Percentiles rank a stretch among this genome's conserved stretches.
These are phyloP conservation scores for Eruca vesicaria DNA, from an alignment of 441 rosid genomes.

Conservation along the genomic window DNA sequence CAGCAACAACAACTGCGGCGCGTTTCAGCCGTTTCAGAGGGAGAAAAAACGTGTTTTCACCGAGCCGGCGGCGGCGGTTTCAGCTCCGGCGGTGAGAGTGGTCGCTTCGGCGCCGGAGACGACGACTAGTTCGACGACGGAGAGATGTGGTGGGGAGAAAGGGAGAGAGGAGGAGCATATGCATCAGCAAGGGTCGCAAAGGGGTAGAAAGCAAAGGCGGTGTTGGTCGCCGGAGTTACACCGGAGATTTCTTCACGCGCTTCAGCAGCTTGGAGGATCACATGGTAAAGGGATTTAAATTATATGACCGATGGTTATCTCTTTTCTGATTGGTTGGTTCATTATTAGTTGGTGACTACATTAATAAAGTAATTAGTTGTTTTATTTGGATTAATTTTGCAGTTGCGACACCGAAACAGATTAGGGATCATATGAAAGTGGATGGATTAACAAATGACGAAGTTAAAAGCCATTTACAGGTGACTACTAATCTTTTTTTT, in stretches of 20 bases:
- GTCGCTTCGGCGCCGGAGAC: conserved; percentile 34
- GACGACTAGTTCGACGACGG: conserved; percentile 44
- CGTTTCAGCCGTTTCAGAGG: conserved; percentile 47
- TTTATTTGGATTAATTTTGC: conserved; percentile 9
- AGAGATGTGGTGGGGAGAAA: conserved; percentile 38
- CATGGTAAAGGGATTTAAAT: conserved; percentile 41
- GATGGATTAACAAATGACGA: conserved; percentile 94
- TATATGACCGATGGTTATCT: neutral
- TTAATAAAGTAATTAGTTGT: neutral
- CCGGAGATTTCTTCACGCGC: conserved; percentile 66
- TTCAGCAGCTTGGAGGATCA: conserved; percentile 89
- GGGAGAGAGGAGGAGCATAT: neutral
- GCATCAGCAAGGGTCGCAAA: conserved; percentile 32
- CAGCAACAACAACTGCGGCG: conserved; percentile 42
- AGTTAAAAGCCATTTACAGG: conserved; percentile 99
- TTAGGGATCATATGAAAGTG: conserved; percentile 90
- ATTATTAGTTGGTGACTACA: neutral
- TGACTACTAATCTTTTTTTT: conserved; percentile 16
- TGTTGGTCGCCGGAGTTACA: conserved; percentile 93
- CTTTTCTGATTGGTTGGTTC: conserved; percentile 13
- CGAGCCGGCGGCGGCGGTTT: conserved; percentile 25
- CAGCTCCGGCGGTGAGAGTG: conserved; percentile 28
- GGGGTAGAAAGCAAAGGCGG: conserved; percentile 57
- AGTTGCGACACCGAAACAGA: conserved; percentile 95
- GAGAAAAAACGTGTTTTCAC: conserved; percentile 42